A percentile compares a stretch with the other conserved stretches of the same genome.
These are phyloP conservation scores for Claviceps spartinae DNA, from an alignment of 2,329 filamentous ascomycete species.

Conservation along the genomic window DNA sequence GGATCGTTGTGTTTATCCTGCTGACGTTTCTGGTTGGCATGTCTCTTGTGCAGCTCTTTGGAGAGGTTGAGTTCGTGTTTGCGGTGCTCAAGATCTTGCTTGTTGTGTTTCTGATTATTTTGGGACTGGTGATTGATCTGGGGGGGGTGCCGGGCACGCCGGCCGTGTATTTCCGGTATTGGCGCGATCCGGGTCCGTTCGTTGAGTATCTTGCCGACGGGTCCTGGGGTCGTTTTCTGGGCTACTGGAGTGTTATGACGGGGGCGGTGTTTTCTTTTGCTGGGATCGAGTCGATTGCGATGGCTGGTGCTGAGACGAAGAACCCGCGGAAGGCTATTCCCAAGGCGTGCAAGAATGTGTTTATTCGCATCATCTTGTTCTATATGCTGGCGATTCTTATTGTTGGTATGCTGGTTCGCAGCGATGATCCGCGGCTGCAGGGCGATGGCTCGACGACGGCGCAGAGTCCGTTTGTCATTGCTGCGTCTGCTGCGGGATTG, in stretches of 20 bases:
- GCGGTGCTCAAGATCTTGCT: conserved; percentile 44
- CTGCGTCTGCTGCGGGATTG: conserved; percentile 53
- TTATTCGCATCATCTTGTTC: conserved; percentile 43
- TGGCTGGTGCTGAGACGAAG: conserved; percentile 45
- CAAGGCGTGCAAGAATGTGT: conserved; percentile 40
- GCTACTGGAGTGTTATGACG: conserved; percentile 48
- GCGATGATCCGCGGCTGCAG: conserved; percentile 39
- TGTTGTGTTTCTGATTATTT: conserved; percentile 47
- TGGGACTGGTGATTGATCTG: conserved; percentile 48
- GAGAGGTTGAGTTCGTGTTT: conserved; percentile 43
- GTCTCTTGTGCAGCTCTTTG: conserved; percentile 43
- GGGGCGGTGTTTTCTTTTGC: conserved; percentile 57
- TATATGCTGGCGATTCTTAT: conserved; percentile 57
- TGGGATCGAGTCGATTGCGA: conserved; percentile 49
- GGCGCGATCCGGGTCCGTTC: conserved; percentile 54
- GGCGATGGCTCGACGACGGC: conserved; percentile 28
- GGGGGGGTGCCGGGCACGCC: conserved; percentile 46
- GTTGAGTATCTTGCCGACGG: conserved; percentile 48
- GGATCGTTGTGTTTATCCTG: conserved; percentile 35
- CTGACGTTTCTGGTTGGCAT: conserved; percentile 44
- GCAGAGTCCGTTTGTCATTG: conserved; percentile 56
- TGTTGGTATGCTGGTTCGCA: conserved; percentile 53
- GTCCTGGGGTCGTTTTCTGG: conserved; percentile 50
- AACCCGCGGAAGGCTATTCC: conserved; percentile 41
- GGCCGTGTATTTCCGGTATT: conserved; percentile 53